These are phyloP conservation scores for Lichtheimia ornata DNA, from an alignment of 371 early-diverging fungal genomes.

Conservation along the genomic window DNA sequence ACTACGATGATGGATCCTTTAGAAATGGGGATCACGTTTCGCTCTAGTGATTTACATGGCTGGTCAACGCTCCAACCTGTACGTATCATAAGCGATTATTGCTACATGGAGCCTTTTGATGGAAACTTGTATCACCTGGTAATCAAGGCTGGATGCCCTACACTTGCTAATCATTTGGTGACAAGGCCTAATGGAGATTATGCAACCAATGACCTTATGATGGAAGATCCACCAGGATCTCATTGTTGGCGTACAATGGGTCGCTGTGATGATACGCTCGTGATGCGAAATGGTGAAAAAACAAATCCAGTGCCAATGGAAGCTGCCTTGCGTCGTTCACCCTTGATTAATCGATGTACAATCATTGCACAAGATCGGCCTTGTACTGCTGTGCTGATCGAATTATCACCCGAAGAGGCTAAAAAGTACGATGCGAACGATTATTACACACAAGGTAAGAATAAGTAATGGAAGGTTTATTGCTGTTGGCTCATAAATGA, in stretches of 20 bases:
- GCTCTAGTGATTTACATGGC: background rate
- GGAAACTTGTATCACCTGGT: slow-evolving; percentile 14
- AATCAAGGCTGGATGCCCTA: slow-evolving; percentile 13
- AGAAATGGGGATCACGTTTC: slow-evolving; percentile 2
- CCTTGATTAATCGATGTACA: slow-evolving; percentile 20
- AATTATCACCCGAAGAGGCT: slow-evolving; percentile 21
- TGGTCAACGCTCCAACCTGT: slow-evolving; percentile 9
- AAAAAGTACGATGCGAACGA: slow-evolving; percentile 20
- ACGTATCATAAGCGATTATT: background rate
- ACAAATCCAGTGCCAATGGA: slow-evolving; percentile 45
- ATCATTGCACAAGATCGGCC: slow-evolving; percentile 30
- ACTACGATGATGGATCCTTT: background rate
- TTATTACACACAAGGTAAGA: slow-evolving; percentile 17
- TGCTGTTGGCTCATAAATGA: background rate
- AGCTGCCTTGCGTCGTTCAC: slow-evolving; percentile 16
- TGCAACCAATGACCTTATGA: slow-evolving; percentile 34
- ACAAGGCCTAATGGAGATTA: slow-evolving; percentile 31
- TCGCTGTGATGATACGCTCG: slow-evolving; percentile 35
- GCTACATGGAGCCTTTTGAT: slow-evolving; percentile 11
- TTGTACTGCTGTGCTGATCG: slow-evolving; percentile 30
- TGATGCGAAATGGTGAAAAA: slow-evolving; percentile 48
- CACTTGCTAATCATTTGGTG: slow-evolving; percentile 16
- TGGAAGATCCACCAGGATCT: slow-evolving; percentile 8
- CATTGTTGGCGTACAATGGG: slow-evolving; percentile 25
- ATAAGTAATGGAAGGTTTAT: background rate